Base-by-base conservation (phyloP, 805 yeast species). In the Zygosaccharomyces bailii region DNA sequence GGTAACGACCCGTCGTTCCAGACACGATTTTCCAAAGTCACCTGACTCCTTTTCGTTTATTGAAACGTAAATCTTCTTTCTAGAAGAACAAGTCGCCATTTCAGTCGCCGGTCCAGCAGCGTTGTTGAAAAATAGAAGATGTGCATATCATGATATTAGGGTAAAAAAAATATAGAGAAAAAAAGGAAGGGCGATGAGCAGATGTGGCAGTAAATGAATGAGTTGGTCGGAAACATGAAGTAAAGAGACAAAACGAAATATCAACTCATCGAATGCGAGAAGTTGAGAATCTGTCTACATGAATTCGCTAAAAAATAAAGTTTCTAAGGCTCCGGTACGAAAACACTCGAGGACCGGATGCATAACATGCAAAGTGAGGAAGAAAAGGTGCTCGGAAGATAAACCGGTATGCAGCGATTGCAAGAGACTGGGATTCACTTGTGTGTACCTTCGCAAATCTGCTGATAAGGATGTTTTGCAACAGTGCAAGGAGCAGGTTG, bases 321-420 rank as follows among this genome's bases (percentile, higher is more conserved):
- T 27, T 27, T 34, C 40, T 10, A 42, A 34, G 17, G 39, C 31
- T 6, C 44, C 39, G 17, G 25, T 33, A 32, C 43, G 57, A 29
- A 51, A 46, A 21, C 55, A 56, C 32, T 75, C 85, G 1, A 74
- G 68, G 51, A 69, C 69, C n/a, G 87, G 88, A 0, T 82, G 89
- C 58, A 61, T 82, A 30, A 82, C 86, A 0, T 82, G 89, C 61
- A 82, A 82, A 55, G 68, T 76, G 29, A 65, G 88, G 34, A 82
- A 81, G 69, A 86, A 84, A 61, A 71, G 88, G 38, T 86, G 95
- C 52, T 83, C 86, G 48, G 93, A 86, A 57, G 72, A 73, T 1
- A 72, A 75, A 42, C 95, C 95, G 1, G 59, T 67, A 11, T 86
- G 95, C 57, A 60, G 73, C 0, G 89, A 85, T 54, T 86, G 95